Percentiles rank a stretch among this genome's conserved stretches.
Conservation (phyloP, 306 rosid species). For the Castanea mollissima region DNA sequence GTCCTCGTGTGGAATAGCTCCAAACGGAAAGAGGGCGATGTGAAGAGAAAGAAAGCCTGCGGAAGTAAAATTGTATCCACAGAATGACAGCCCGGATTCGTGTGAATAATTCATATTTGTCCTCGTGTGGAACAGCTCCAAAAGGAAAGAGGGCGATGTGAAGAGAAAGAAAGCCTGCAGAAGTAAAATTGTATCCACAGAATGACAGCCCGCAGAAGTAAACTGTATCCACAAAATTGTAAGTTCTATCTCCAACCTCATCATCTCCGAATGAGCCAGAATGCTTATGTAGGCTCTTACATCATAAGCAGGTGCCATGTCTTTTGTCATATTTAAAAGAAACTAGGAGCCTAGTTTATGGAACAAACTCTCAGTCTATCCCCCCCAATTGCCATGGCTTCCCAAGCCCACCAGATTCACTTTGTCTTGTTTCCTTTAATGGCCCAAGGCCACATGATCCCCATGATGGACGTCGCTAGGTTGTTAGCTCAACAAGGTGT, state of each 20-base stretch:
- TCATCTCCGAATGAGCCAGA: conserved; percentile 1
- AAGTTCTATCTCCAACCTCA: background rate
- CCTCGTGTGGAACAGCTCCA: background rate
- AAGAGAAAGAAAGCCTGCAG: too few species aligned
- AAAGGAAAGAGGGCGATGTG: background rate
- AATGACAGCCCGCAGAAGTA: background rate
- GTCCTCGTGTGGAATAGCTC: background rate
- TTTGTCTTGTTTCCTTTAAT: conserved; percentile 29
- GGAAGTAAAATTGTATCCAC: background rate
- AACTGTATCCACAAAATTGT: background rate
- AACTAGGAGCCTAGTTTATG: background rate
- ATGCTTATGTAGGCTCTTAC: conserved; percentile 35
- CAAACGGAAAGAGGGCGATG: background rate
- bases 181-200: background rate
- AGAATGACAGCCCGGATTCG: too few species aligned
- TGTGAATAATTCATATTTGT: too few species aligned
- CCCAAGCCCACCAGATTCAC: conserved; percentile 14
- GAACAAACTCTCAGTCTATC: background rate
- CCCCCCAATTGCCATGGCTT: background rate
- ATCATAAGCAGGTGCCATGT: background rate
- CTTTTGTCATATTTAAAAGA: background rate
- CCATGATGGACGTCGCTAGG: conserved; percentile 39
- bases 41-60: too few species aligned
- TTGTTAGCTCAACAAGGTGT: conserved; percentile 26
- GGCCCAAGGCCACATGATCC: conserved; percentile 51